Conservation (phyloP, 2,329 filamentous ascomycete species). For the Hysterium pulicare region DNA sequence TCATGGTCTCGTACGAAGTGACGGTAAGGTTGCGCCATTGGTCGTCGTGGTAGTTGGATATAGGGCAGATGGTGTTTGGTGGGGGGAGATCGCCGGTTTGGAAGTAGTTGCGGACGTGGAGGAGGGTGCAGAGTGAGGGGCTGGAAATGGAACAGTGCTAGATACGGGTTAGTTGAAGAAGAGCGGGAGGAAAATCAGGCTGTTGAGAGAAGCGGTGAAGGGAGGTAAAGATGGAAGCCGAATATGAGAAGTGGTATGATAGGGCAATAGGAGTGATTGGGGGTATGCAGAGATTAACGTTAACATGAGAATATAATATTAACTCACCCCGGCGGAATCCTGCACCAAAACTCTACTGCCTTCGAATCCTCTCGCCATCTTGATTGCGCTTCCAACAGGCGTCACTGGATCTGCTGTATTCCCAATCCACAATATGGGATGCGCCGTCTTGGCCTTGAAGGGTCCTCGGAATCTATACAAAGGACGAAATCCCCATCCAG, state of each 20-base stretch:
- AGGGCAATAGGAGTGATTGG: not conserved
- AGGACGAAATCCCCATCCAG: conserved; percentile 36
- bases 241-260: not conserved
- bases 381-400: conserved; percentile 46
- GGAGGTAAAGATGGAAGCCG: conserved; percentile 3
- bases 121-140: conserved; percentile 35
- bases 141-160: conserved; percentile 48
- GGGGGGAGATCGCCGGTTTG: conserved; percentile 43
- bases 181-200: not conserved
- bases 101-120: conserved; percentile 37
- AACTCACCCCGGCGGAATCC: conserved; percentile 31
- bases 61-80: conserved; percentile 46
- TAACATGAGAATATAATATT: not conserved
- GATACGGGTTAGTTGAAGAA: too few relatives aligned
- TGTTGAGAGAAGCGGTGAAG: not conserved
- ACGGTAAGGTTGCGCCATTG: too few relatives aligned
- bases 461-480: conserved; percentile 28
- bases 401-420: conserved; percentile 60
- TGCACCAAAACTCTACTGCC: conserved; percentile 45
- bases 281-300: not conserved
- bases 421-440: conserved; percentile 57
- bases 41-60: too few relatives aligned
- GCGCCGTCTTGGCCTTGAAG: conserved; percentile 41
- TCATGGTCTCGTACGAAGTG: too few relatives aligned
- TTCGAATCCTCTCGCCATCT: conserved; percentile 41